phyloP scores from a whole-genome alignment of 169 alveolate genomes.

The Cryptosporidium felis region DNA sequence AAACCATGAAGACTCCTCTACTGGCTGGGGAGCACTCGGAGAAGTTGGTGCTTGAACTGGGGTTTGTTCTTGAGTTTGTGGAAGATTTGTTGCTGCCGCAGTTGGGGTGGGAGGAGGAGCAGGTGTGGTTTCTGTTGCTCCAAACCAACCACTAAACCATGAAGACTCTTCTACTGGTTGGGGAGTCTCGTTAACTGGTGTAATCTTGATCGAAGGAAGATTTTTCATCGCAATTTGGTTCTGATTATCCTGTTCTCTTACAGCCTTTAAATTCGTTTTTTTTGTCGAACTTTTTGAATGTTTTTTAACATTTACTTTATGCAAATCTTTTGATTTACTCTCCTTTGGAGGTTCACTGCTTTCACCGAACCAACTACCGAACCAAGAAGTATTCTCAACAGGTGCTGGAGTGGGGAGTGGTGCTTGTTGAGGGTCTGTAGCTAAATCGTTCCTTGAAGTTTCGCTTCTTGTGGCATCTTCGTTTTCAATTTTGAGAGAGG shows the following conservation, averaged over 20 bases:
- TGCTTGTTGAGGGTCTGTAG: background rate
- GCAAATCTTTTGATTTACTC: background rate
- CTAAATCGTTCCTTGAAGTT: background rate
- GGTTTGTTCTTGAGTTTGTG: background rate
- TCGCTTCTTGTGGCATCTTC: background rate
- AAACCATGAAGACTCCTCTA: background rate
- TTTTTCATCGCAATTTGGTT: background rate
- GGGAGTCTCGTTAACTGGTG: no score
- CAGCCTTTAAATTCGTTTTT: background rate
- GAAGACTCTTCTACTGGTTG: slow-evolving; percentile 43
- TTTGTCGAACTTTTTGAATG: slow-evolving; percentile 21
- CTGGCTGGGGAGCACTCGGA: background rate
- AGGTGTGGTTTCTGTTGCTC: background rate
- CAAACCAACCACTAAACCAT: slow-evolving; percentile 67
- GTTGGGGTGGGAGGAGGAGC: slow-evolving; percentile 61
- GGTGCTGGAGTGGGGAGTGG: slow-evolving; percentile 22
- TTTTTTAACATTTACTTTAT: no score
- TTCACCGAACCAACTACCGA: slow-evolving; percentile 42
- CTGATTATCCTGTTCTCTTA: background rate
- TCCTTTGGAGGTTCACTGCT: background rate
- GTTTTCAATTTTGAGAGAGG: background rate
- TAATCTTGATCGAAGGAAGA: background rate
- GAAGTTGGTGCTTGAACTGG: background rate
- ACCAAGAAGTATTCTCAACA: slow-evolving; percentile 21
- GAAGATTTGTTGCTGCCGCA: background rate